Evolutionary conservation across 2,329 filamentous ascomycete species (phyloP), one percentile per base, ranked within the genome.

Genomic region (Ophiostoma sp.): DNA sequence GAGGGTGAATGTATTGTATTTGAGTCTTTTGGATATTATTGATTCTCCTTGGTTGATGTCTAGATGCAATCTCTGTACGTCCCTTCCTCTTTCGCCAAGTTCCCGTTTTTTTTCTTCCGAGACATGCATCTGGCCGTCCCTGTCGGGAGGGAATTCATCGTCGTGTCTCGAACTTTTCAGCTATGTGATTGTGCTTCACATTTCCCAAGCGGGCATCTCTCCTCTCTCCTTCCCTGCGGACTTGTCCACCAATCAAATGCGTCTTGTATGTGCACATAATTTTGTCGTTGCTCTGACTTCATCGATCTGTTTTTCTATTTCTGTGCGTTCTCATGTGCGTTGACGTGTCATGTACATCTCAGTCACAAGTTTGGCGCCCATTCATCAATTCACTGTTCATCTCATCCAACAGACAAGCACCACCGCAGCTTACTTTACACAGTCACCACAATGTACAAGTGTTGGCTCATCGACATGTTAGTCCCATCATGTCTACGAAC

Each of bases 121-220:
- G 45, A 69, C 45, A 69, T 69, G 45, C 66, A 52, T 28, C 63
- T 66, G 17, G n/a, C 63, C 42, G 7, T 50, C 64, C 22, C 42
- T 33, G 61, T 22, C 42, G 12, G 50, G n/a, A 1, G 25, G 39
- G 22, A 22, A n/a, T 11, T 22, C 22, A 12, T 17, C 11, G 11
- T 15, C 19, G n/a, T 42, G 42, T 50, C 42, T 50, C 57, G 8
- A 25, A 25, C 42, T 31, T 22, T 63, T 48, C 64, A 68, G 61
- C 61, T 66, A 25, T 12, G 36, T 42, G 36, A 25, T 45, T 66
- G 11, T 42, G 36, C 61, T 19, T 66, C 61, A 8, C 36, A 45
- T 66, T 42, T 42, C 36, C 61, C 36, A 64, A 42, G 17, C 36
- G 12, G 11, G 61, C n/a, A 28, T 25, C n/a, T 11, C n/a, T 42